phyloP scores from a whole-genome alignment of 2,329 filamentous ascomycete genomes.

The Alternaria postmessia region DNA sequence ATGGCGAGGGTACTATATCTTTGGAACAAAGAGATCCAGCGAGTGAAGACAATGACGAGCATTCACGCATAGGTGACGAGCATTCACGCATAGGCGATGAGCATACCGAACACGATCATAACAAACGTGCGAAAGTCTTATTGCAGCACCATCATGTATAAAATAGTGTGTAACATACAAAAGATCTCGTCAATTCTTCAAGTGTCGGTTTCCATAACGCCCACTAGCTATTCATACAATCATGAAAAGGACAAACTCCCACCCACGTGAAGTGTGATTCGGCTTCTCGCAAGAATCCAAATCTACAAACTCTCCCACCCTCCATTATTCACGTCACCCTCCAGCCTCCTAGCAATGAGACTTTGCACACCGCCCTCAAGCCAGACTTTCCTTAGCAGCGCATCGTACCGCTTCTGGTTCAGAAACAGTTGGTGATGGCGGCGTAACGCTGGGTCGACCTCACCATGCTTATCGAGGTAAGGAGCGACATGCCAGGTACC shows the following conservation, averaged over 20 bases:
- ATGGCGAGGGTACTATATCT: background rate
- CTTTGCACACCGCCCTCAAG: conserved; percentile 86
- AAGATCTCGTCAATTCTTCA: background rate
- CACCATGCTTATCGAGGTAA: conserved; percentile 95
- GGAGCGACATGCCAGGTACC: conserved; percentile 88
- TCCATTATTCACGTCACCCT: conserved; percentile 95
- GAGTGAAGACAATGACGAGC: background rate
- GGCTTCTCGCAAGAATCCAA: background rate
- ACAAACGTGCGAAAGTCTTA: background rate
- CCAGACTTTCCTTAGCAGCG: conserved; percentile 84
- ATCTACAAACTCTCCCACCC: conserved; percentile 81
- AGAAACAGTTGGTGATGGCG: conserved; percentile 89
- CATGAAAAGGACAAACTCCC: background rate
- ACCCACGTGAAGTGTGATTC: background rate
- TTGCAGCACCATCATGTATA: background rate
- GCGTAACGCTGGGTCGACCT: conserved; percentile 87
- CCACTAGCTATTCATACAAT: background rate
- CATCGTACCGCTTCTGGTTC: conserved; percentile 93
- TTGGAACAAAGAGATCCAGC: background rate
- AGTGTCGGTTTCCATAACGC: background rate
- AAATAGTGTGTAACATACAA: background rate
- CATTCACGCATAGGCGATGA: background rate
- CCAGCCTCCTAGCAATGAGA: conserved; percentile 86
- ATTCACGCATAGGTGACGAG: background rate
- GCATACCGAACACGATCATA: background rate